Conservation (phyloP, 441 rosid genomes). For the Corymbia calophylla region DNA sequence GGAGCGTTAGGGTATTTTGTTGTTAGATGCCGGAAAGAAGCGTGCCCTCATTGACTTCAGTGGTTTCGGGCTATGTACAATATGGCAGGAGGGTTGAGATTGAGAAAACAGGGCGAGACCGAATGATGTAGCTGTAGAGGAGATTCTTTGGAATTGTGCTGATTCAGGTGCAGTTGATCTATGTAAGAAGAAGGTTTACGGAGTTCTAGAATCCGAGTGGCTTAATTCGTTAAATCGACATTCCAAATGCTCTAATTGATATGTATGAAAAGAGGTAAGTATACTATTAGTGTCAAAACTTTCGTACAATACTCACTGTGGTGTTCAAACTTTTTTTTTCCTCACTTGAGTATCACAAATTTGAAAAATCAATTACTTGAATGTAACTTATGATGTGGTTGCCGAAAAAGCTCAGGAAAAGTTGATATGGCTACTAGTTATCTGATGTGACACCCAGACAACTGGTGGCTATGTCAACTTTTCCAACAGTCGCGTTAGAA, state of each 20-base stretch:
- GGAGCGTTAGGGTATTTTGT: not conserved
- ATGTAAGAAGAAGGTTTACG: conserved; percentile 19
- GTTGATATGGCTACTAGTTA: too few relatives aligned
- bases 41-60: not conserved
- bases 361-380: too few relatives aligned
- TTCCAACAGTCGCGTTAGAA: too few relatives aligned
- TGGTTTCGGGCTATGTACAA: not conserved
- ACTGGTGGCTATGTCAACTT: too few relatives aligned
- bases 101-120: conserved; percentile 17
- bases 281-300: too few relatives aligned
- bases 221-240: not conserved
- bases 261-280: not conserved
- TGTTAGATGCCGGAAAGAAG: not conserved
- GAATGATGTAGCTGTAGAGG: conserved; percentile 27
- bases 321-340: too few relatives aligned
- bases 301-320: too few relatives aligned
- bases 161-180: conserved; percentile 24
- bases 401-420: too few relatives aligned
- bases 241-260: conserved; percentile 11
- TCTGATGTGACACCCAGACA: too few relatives aligned
- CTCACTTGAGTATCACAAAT: too few relatives aligned
- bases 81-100: not conserved
- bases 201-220: not conserved
- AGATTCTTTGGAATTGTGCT: conserved; percentile 28
- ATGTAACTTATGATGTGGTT: too few relatives aligned